Conservation (phyloP, 208 protist species). For the Leishmania major region DNA sequence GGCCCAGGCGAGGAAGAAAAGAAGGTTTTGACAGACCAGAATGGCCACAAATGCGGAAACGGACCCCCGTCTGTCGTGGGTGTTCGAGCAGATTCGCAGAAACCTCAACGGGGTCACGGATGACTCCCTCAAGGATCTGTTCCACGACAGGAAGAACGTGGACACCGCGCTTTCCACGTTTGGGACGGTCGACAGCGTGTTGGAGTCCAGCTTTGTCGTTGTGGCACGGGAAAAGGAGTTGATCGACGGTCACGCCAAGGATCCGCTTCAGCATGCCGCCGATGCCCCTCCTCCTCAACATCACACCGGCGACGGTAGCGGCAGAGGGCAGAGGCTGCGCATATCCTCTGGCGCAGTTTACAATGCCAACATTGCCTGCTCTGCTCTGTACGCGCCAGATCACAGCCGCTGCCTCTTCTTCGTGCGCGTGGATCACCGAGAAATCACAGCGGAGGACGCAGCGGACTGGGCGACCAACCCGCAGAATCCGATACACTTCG, state of each 20-base stretch:
- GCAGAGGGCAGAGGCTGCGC: constrained; percentile 45
- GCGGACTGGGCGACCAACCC: constrained; percentile 68
- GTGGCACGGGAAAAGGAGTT: constrained; percentile 57
- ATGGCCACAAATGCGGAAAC: not conserved
- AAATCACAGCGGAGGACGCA: constrained; percentile 62
- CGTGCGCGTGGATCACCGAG: constrained; percentile 53
- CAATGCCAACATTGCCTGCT: constrained; percentile 88
- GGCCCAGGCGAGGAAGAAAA: not conserved
- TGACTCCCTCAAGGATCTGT: constrained; percentile 57
- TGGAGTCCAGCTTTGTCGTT: constrained; percentile 62
- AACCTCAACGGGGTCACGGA: constrained; percentile 68
- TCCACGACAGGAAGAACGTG: constrained; percentile 40
- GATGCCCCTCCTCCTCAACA: constrained; percentile 4
- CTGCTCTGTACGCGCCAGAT: constrained; percentile 66
- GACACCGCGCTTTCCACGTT: constrained; percentile 59
- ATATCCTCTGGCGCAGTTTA: constrained; percentile 62
- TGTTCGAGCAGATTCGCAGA: constrained; percentile 51
- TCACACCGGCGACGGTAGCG: not conserved
- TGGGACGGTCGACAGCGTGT: constrained; percentile 36
- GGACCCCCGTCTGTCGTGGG: constrained; percentile 82
- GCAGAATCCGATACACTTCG: constrained; percentile 59
- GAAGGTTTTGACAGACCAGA: not conserved
- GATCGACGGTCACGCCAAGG: constrained; percentile 18
- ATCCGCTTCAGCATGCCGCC: not conserved
- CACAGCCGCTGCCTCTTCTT: constrained; percentile 88